A percentile compares a stretch with the other conserved stretches of the same genome.
Evolutionary conservation across 192 early-diverging fungal species (phyloP).

Genomic region (Chytriomyces sp.): DNA sequence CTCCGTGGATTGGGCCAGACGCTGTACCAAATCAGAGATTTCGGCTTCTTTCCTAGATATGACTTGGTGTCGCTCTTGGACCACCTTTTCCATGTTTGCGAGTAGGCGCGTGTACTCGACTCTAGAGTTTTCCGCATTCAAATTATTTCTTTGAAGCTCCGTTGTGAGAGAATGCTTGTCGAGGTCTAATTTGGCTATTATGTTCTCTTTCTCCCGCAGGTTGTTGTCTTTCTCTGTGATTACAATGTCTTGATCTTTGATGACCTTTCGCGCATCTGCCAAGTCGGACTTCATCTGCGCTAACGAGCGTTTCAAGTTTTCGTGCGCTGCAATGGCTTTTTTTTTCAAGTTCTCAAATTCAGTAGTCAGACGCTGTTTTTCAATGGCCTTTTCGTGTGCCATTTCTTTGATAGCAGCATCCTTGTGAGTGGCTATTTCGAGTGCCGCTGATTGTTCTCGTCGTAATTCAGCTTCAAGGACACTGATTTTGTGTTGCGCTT

Average conservation of each 20-base stretch:
- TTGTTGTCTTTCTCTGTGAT: slow-evolving; percentile 18
- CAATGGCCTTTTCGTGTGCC: slow-evolving; percentile 18
- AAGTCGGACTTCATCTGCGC: slow-evolving; percentile 29
- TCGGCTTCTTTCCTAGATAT: slow-evolving; percentile 39
- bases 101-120: slow-evolving; percentile 22
- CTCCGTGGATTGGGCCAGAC: slow-evolving; percentile 25
- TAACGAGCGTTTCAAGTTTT: slow-evolving; percentile 35
- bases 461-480: slow-evolving; percentile 15
- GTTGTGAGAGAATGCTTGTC: slow-evolving; percentile 10
- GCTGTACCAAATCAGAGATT: slow-evolving; percentile 37
- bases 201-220: slow-evolving; percentile 14
- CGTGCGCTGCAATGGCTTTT: slow-evolving; percentile 22
- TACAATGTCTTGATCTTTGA: slow-evolving; percentile 16
- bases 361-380: slow-evolving; percentile 32
- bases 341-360: slow-evolving; percentile 35
- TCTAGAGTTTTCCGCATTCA: slow-evolving; percentile 20
- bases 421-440: slow-evolving; percentile 6
- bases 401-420: not conserved
- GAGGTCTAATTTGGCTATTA: slow-evolving; percentile 28
- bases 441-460: not conserved
- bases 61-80: slow-evolving; percentile 43
- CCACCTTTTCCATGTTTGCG: slow-evolving; percentile 28
- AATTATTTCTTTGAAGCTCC: slow-evolving; percentile 19
- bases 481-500: slow-evolving; percentile 5
- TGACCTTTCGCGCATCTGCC: not conserved